These are phyloP conservation scores for Trypanosoma melophagium DNA, from an alignment of 208 protist species.

Conservation along the genomic window DNA sequence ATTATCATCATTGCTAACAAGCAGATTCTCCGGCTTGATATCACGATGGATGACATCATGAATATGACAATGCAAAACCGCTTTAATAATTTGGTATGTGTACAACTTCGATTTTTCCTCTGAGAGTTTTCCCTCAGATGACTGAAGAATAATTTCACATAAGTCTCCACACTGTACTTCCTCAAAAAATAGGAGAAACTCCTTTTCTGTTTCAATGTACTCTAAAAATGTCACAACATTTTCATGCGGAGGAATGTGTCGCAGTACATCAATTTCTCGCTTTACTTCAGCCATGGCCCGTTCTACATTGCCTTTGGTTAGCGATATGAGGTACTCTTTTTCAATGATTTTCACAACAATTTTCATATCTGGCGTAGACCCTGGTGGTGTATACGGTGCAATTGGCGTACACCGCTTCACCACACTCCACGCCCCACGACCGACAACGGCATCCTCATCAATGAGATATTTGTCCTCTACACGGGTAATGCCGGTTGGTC, in stretches of 20 bases:
- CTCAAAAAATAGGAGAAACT: conserved; percentile 89
- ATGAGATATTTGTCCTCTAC: conserved; percentile 84
- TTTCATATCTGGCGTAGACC: conserved; percentile 70
- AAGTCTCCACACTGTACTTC: conserved; percentile 84
- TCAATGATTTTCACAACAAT: conserved; percentile 91
- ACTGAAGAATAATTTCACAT: conserved; percentile 87
- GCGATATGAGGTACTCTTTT: conserved; percentile 87
- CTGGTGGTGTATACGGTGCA: conserved; percentile 67
- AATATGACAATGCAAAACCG: conserved; percentile 88
- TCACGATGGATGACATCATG: conserved; percentile 92
- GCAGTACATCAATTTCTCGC: conserved; percentile 86
- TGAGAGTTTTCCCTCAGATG: conserved; percentile 69
- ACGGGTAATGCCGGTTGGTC: conserved; percentile 25
- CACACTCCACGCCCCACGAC: conserved; percentile 86
- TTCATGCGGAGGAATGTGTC: conserved; percentile 84
- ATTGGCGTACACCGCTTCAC: conserved; percentile 83
- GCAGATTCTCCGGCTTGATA: conserved; percentile 91
- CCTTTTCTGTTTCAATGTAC: conserved; percentile 80
- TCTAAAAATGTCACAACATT: conserved; percentile 90
- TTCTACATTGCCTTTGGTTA: conserved; percentile 85
- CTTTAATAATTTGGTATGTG: conserved; percentile 90
- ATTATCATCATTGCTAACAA: conserved; percentile 83
- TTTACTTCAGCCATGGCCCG: conserved; percentile 88
- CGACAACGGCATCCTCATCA: conserved; percentile 74
- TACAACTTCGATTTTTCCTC: conserved; percentile 85